Conservation (phyloP, 1,139 yeast genomes). For the Geotrichum restrictum region DNA sequence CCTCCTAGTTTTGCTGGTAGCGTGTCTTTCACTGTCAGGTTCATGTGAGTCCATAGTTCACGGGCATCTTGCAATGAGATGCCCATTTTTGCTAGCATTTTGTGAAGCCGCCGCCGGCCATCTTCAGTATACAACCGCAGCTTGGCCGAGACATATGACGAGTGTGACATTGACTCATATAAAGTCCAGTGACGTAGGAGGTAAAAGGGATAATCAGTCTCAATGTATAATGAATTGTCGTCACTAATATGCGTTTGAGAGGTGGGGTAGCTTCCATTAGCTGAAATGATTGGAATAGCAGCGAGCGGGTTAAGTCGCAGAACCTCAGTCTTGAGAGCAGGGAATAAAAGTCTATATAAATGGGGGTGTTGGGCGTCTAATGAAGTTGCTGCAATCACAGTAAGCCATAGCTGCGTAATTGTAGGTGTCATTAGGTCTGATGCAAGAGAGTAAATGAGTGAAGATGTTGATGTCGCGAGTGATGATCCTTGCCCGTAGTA, state of each 20-base stretch:
- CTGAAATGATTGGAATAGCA: constrained; percentile 65
- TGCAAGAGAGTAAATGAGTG: constrained; percentile 73
- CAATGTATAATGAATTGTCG: constrained; percentile 60
- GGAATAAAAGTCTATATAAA: constrained; percentile 67
- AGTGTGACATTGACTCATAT: constrained; percentile 84
- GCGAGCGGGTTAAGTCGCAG: constrained; percentile 58
- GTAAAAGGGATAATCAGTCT: constrained; percentile 81
- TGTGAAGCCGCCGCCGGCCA: constrained; percentile 80
- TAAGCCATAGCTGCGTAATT: constrained; percentile 72
- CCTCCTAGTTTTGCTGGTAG: constrained; percentile 65
- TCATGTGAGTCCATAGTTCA: constrained; percentile 92
- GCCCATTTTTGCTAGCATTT: constrained; percentile 95
- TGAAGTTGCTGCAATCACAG: constrained; percentile 85
- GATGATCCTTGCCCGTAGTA: constrained; percentile 84
- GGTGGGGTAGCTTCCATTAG: constrained; percentile 41
- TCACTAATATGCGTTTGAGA: constrained; percentile 45
- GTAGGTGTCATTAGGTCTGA: constrained; percentile 76
- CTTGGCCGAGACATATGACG: constrained; percentile 85
- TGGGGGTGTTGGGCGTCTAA: constrained; percentile 71
- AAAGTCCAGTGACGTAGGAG: constrained; percentile 88
- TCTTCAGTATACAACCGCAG: constrained; percentile 87
- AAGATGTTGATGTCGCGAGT: constrained; percentile 67
- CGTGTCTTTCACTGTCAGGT: constrained; percentile 69
- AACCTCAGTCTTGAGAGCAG: constrained; percentile 79
- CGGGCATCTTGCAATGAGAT: constrained; percentile 82